phyloP scores from a whole-genome alignment of 257 asterid species.

The Solanum ossicruentum region DNA sequence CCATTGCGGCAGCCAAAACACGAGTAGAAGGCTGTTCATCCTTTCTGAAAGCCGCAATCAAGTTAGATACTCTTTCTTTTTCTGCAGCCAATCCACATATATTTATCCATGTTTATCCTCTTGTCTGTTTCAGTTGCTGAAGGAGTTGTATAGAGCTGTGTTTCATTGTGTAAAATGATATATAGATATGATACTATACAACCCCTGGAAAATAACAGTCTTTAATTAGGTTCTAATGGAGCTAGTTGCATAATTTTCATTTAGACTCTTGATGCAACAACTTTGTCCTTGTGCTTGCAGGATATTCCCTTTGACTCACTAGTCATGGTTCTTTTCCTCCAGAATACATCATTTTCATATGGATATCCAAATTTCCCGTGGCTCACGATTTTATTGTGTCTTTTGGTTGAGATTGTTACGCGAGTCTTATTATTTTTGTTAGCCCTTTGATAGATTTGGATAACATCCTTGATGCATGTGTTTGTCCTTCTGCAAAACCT shows the following conservation, averaged over 20 bases:
- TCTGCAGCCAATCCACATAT: background rate
- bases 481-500: background rate
- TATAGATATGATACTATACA: background rate
- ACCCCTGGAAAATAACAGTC: background rate
- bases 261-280: background rate
- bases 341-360: background rate
- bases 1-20: constrained; percentile 83
- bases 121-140: background rate
- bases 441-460: background rate
- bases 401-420: background rate
- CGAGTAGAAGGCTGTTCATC: constrained; percentile 88
- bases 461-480: background rate
- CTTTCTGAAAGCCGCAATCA: constrained; percentile 73
- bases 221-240: background rate
- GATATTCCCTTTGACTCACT: background rate
- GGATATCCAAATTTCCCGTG: background rate
- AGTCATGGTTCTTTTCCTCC: background rate
- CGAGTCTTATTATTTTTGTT: background rate
- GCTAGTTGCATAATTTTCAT: background rate
- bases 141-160: background rate
- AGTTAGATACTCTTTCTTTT: constrained; percentile 28
- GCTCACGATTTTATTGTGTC: background rate
- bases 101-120: background rate
- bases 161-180: background rate
- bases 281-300: background rate